Conservation (phyloP, 257 asterid species). For the Nicotiana knightiana region DNA sequence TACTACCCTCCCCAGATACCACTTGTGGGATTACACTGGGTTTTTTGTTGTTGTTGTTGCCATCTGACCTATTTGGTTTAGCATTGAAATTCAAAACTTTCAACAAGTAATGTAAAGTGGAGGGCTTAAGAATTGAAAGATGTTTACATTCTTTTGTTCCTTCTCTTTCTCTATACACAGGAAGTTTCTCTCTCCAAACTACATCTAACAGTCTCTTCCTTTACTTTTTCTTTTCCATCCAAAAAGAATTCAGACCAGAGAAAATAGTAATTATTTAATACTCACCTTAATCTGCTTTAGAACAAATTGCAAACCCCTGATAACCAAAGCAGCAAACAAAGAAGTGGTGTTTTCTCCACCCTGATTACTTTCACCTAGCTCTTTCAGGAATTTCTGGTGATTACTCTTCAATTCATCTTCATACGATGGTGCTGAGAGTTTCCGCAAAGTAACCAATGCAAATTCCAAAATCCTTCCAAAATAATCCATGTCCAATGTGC, state of each 20-base stretch:
- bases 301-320: slow-evolving; percentile 19
- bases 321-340: slow-evolving; percentile 1
- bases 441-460: slow-evolving; percentile 20
- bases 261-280: neutral
- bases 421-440: slow-evolving; percentile 15
- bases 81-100: neutral
- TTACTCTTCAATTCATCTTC: slow-evolving; percentile 17
- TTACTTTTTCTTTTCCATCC: neutral
- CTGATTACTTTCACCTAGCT: slow-evolving; percentile 15
- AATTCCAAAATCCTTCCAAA: slow-evolving; percentile 20
- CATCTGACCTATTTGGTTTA: neutral
- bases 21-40: too few relatives aligned
- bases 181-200: neutral
- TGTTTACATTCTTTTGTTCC: neutral
- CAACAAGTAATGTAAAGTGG: neutral
- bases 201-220: neutral
- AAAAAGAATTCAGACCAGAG: neutral
- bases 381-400: slow-evolving; percentile 11
- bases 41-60: too few relatives aligned
- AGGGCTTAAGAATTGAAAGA: neutral
- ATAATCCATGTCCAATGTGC: slow-evolving; percentile 16
- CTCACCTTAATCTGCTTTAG: slow-evolving; percentile 17
- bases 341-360: neutral
- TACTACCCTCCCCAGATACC: too few relatives aligned
- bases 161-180: neutral